Base-by-base conservation (phyloP, 139 green algal genomes). In the Chlorella ohadii region DNA sequence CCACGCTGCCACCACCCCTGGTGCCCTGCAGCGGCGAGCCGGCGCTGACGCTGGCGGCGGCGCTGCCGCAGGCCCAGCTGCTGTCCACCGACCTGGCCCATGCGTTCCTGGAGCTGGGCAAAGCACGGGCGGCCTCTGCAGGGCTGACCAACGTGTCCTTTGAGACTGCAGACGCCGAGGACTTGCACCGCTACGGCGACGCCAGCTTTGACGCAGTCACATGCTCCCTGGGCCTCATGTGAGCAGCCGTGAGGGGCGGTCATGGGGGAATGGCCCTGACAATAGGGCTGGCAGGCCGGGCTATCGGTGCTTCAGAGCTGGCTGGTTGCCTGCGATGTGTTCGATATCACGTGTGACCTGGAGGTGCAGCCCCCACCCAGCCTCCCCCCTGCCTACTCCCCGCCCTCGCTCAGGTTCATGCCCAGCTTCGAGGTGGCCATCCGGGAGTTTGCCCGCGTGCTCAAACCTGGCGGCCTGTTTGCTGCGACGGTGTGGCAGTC, bases 91-190 rank as follows among this genome's bases (percentile, higher is more conserved):
- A 84, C 78, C 22, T 84, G 38, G 78, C 41, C 1, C 17, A 39
- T 2, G 44, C 34, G n/a, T 84, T 67, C n/a, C 65, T 75, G 41
- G 41, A 84, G 64, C 63, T 84, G 64, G 78, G 78, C 51, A 57
- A 44, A 44, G 44, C 39, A 0, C 28, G 78, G n/a, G 78, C 78
- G n/a, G 44, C 39, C 3, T 19, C 4, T 31, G 38, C 57, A 41
- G 65, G 78, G 9, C 38, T 84, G 56, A 25, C 20, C 16, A 64
- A 84, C n/a, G 22, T 84, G 2, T 57, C 3, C 44, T 84, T 76
- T 39, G 71, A 86, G 71, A 72, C 64, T 17, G 81, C 81, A 9
- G 81, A 86, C 27, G 81, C 71, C 6, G 81, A 86, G 71, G 71
- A 86, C 39, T 57, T 86, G 71, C 22, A 51, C n/a, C 17, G 19